Evolutionary conservation across 2,329 filamentous ascomycete species (phyloP), one percentile per base, ranked within the genome.

Genomic region (Hypoxylon sp.): DNA sequence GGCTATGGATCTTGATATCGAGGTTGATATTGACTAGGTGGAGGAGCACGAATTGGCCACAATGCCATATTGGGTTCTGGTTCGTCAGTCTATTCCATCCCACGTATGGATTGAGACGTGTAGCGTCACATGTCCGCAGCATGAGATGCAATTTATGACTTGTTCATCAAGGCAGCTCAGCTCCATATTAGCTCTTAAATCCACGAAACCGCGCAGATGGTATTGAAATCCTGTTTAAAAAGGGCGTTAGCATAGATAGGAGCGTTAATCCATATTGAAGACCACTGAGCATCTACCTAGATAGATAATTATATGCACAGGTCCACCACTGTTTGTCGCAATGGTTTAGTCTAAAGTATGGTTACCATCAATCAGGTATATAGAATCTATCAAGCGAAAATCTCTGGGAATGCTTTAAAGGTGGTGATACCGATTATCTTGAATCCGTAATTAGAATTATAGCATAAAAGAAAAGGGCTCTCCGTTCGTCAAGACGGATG

Each of bases 1-100:
- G 1, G 87, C 90, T 26, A 84, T 98, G 83, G 96, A 98, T 78
- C 82, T 98, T 74, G 95, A 94, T 29, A 94, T 98, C 78, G 95
- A 98, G 74, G 90, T 97, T 74, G 94, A 97, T 73, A 93, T 97
- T 74, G 93, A 83, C 74, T 81, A 74, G 33, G 14, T 13, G 52
- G 29, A 29, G 46, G 13, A 13, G 5, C 44, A 37, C 35, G 51
- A 33, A 22, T 58, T 58, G 58, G 22, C 46, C 31, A 14, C 37
- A 5, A 10, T 6, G 26, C 13, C 29, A 37, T 19, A 50, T 10
- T 35, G 33, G 14, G 29, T 24, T 22, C 13, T 39, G 10, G 13
- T 50, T 33, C 57, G 26, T 46, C 37, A 17, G 47, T 51, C 39
- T 52, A 8, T 61, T 48, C 19, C 17, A 26, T 60, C 31, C 13